Conservation (phyloP, 306 rosid species). For the peach (Prunus persica) region DNA sequence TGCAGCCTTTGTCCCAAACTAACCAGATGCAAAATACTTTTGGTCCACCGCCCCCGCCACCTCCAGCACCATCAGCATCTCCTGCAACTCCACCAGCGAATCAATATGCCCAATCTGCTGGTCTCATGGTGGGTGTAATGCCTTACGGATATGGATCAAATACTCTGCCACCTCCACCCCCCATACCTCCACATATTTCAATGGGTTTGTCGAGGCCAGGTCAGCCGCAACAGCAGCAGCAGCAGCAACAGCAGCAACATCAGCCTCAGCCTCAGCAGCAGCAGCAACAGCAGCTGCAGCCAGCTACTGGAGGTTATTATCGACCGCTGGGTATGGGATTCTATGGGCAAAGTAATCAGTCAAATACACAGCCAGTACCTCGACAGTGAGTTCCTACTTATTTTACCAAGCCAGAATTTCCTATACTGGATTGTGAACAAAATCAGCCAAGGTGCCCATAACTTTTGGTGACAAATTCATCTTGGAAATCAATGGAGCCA, state of each 20-base stretch:
- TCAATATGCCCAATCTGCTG: slow-evolving; percentile 63
- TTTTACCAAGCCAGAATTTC: background rate
- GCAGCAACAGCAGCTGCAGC: slow-evolving; percentile 56
- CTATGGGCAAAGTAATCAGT: slow-evolving; percentile 68
- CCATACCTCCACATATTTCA: slow-evolving; percentile 62
- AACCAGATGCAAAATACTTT: slow-evolving; percentile 55
- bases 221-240: slow-evolving; percentile 45
- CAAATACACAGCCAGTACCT: slow-evolving; percentile 65
- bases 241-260: slow-evolving; percentile 45
- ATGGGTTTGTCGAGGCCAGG: slow-evolving; percentile 58
- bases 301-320: slow-evolving; percentile 63
- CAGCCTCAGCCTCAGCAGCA: slow-evolving; percentile 44
- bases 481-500: slow-evolving; percentile 29
- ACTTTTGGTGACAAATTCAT: slow-evolving; percentile 24
- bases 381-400: slow-evolving; percentile 52
- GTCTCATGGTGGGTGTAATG: slow-evolving; percentile 50
- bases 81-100: slow-evolving; percentile 42
- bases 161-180: slow-evolving; percentile 76
- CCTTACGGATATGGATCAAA: slow-evolving; percentile 66
- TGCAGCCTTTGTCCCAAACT: slow-evolving; percentile 50
- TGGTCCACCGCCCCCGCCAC: slow-evolving; percentile 41
- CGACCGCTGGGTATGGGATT: slow-evolving; percentile 71
- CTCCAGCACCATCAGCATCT: slow-evolving; percentile 38
- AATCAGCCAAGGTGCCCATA: slow-evolving; percentile 8
- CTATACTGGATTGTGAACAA: slow-evolving; percentile 14